Conservation (phyloP, 2,329 filamentous ascomycete species). For the Colletotrichum navitas region DNA sequence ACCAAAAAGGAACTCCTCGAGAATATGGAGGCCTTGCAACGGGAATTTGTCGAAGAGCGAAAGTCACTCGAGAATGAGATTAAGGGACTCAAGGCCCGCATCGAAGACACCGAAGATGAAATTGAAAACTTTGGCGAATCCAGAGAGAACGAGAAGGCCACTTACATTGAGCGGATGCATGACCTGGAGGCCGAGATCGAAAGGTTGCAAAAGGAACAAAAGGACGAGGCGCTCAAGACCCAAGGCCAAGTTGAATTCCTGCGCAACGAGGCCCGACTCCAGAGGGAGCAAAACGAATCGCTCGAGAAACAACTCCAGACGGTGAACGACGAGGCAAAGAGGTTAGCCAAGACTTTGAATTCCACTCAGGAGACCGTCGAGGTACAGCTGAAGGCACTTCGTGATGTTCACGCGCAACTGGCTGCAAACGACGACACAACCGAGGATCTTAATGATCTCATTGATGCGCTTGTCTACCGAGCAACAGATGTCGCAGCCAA, state of each 20-base stretch:
- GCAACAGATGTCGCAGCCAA: conserved; percentile 72
- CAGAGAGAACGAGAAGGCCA: conserved; percentile 82
- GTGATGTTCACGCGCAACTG: conserved; percentile 70
- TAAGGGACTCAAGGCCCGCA: conserved; percentile 77
- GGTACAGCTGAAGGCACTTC: conserved; percentile 66
- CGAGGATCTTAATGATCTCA: conserved; percentile 67
- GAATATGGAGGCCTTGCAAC: conserved; percentile 93
- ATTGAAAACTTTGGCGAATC: conserved; percentile 87
- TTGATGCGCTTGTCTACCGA: conserved; percentile 70
- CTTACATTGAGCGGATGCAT: conserved; percentile 76
- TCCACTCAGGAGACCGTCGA: conserved; percentile 65
- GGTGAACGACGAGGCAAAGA: conserved; percentile 66
- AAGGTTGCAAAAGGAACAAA: conserved; percentile 67
- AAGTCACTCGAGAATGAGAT: conserved; percentile 86
- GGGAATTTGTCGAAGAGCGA: conserved; percentile 87
- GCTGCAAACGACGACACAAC: conserved; percentile 66
- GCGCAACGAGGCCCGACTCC: conserved; percentile 69
- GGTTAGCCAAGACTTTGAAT: conserved; percentile 63
- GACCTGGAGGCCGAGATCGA: conserved; percentile 79
- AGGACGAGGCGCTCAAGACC: conserved; percentile 68
- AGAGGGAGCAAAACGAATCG: conserved; percentile 70
- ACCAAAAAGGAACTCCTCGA: conserved; percentile 94
- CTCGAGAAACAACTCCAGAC: conserved; percentile 69
- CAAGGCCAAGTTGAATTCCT: conserved; percentile 74
- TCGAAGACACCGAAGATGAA: conserved; percentile 93